Evolutionary conservation across 2,329 filamentous ascomycete species (phyloP), one percentile per base, ranked within the genome.

Genomic region (Aspergillus neotritici): DNA sequence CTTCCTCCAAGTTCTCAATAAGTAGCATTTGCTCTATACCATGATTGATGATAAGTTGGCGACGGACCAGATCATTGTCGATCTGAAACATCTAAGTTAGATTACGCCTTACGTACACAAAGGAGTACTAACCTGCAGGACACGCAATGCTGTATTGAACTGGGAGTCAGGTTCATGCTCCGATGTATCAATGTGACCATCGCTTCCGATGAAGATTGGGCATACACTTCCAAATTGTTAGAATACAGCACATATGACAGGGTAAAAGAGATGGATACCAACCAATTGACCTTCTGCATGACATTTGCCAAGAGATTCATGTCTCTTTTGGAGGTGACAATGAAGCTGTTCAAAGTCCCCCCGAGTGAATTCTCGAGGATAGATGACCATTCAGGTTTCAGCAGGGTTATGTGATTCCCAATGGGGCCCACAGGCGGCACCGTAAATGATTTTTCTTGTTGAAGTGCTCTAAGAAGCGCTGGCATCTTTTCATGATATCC

Each of bases 1-100:
- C 93, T 43, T 87, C 77, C 1, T 74, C 65, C 21, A 86, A 74
- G 25, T 83, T 73, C 43, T 82, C 73, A 41, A 96, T 80, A 1
- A 98, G 73, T 5, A 95, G 79, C 6, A 84, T 80, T 63, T 96
- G 90, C 49, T 98, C 93, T 40, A 96, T 87, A 5, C 71, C 69
- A 54, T 88, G 78, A 49, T 83, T 84, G 61, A 97, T 93, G 57
- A 98, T 84, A 36, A 97, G 71, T 46, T 89, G 83, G 48, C 88
- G 85, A 38, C 82, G 82, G 14, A 96, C 83, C 34, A 86, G 68
- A 14, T 86, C 78, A 52, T 91, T 81, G 48, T 93, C 86, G 49
- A 97, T 86, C 65, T 88, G 47, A 39, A 25, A 10, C 15, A 21
- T 30, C 4, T 13, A 46, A 5, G 41, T 63, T 45, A 63, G 55